A percentile compares a stretch with the other conserved stretches of the same genome.
Conservation (phyloP, 140 eudicot species). For the Oenanthe javanica region DNA sequence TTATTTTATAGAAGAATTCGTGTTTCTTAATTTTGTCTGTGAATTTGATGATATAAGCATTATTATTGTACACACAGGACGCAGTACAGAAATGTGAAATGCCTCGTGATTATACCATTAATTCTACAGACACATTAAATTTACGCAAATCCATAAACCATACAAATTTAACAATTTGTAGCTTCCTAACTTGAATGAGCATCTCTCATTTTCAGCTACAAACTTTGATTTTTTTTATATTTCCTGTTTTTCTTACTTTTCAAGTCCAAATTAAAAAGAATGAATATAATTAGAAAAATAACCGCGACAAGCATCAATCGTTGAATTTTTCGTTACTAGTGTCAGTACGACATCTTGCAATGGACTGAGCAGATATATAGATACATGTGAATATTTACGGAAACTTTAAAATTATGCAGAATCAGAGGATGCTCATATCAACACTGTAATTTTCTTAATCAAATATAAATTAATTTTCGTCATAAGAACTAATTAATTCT, state of each 20-base stretch:
- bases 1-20: too few species aligned
- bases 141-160: background rate
- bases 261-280: background rate
- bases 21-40: too few species aligned
- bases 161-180: background rate
- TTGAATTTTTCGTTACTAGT: background rate
- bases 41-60: too few species aligned
- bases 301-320: background rate
- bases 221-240: background rate
- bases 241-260: background rate
- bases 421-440: too few species aligned
- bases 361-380: background rate
- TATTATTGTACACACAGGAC: too few species aligned
- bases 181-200: conserved; percentile 1
- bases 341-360: background rate
- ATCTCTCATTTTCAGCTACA: conserved; percentile 1
- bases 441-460: too few species aligned
- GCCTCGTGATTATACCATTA: background rate
- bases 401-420: too few species aligned
- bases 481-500: too few species aligned
- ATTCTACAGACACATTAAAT: background rate
- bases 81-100: background rate
- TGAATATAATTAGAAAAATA: background rate
- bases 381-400: too few species aligned
- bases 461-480: too few species aligned